Base-by-base conservation (phyloP, 768 basidiomycete genomes). In the Mycena metata region DNA sequence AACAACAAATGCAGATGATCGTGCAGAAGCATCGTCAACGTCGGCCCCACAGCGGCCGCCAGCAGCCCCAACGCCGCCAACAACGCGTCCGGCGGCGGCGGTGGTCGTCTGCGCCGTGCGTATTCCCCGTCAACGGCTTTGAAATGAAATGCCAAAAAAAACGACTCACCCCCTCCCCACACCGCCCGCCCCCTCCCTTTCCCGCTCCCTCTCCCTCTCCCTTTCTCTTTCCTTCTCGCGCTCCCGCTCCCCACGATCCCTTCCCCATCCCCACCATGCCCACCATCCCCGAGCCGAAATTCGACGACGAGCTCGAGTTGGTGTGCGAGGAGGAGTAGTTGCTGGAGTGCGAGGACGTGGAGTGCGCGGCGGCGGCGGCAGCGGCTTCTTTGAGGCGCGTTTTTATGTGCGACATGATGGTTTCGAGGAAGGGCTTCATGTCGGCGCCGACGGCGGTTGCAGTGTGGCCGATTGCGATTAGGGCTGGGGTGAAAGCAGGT, bases 11-110 rank as follows among this genome's bases (percentile, higher is more conserved):
- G 96, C 41, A 99, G 88, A 73, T 98, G 94, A 76, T 99, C 98
- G 79, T 99, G 98, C 66, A 99, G 85, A 36, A 98, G 85, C 76
- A 97, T 96, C 0, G 98, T 99, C 43, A 99, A 83, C 79, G 96
- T 97, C 3, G 96, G 96, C 0, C 98, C 98, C 26, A 99, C 96
- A 7, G 98, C 95, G 0, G 90, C 88, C 0, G 96, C 96, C 49
- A 99, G 84, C 93, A 98, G 96, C 30, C 96, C 96, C 61, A 99
- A 88, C 78, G 97, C 99, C 83, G 98, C 95, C 76, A 99, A 98
- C 66, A 99, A 94, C 0, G 96, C 93, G 73, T 96, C 96, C 77
- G 98, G 96, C 15, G 92, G 91, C 1, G 94, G 93, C 1, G 96
- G 90, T 1, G 70, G 30, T 42, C 66, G 66, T 12, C 70, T 64